Evolutionary conservation across 2,329 filamentous ascomycete genomes (phyloP), one percentile per base, ranked within the genome.

Genomic region (Penicillium sp.): DNA sequence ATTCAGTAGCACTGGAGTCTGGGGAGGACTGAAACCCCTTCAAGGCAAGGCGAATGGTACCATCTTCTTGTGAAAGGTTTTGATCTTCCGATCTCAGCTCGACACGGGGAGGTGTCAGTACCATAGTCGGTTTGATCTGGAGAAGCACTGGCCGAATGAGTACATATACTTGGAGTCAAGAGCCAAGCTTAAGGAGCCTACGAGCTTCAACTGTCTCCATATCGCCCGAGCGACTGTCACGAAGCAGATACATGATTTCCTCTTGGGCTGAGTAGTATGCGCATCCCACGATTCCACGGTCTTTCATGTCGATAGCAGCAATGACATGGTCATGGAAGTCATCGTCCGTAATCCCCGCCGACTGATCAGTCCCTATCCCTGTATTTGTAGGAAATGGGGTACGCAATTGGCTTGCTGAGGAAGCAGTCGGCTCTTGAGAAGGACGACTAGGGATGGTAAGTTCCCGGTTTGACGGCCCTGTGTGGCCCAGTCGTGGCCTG

Each of bases 251-350:
- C 3, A 96, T 69, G 30, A 77, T 82, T 61, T 88, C 84, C 33
- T 89, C 82, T 22, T 78, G 72, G 5, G 84, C 83, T 39, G 85
- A 75, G 64, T 92, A 95, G 64, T 92, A 95, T 38, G 88, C 86
- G 66, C 90, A 96, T 0, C 92, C 92, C 14, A 95, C 77, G 0
- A 79, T 83, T 0, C 80, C 83, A 27, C 81, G 79, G n/a, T 84
- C 79, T 54, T 79, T 82, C 65, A 92, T 77, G 50, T 95, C 84
- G 19, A 95, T 74, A 0, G 89, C 88, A 82, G 95, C 88, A 50
- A 95, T 79, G 22, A 89, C 72, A 63, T 93, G 88, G 48, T 81
- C 79, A 31, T 46, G 35, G 6, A 83, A 64, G 0, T 84, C 81
- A 30, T 76, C 73, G 30, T 75, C 69, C 41, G 71, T 68, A 5